Base-by-base conservation (phyloP, 1,139 yeast genomes). In the Kazachstania sp. region DNA sequence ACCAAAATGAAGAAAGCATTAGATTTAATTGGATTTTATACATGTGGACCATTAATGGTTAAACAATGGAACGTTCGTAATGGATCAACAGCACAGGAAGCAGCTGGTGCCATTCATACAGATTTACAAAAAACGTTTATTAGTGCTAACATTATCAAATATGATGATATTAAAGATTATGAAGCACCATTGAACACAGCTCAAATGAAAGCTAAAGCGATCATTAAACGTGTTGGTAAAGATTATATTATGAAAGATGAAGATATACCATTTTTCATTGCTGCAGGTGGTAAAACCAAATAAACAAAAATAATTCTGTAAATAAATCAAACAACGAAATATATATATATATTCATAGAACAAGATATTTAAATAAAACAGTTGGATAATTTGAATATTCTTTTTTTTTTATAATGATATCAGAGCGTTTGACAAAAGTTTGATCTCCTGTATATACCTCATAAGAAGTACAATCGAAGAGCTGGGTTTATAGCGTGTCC, bases 31-130 rank as follows among this genome's bases (percentile, higher is more conserved):
- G 85, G 95, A 41, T 92, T 82, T 69, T 90, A 84, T 71, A 90
- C 98, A 1, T 84, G 95, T 66, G 97, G 97, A 12, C 83, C 87
- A 12, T 75, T 79, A 44, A 97, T 92, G 68, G 90, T 87, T 4
- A 75, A 95, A 54, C 95, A 92, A 65, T 90, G 98, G 97, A 85
- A 95, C 12, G 73, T 90, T 44, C 74, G 95, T 54, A 70, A 74
- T 55, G 86, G 90, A 31, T 80, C 86, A 34, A 74, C 79, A 44
- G 95, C 95, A 9, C 94, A 95, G 15, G 86, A 86, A 53, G 97
- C 96, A 1, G 97, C 97, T 0, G 95, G 95, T 23, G 83, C 86
- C 37, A 90, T 90, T 53, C 97, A 92, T 66, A 83, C 90, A 7
- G 97, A 88, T 65, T 71, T 88, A 50, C 83, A 83, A 69, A 78